Percentiles rank a stretch among this genome's conserved stretches.
These are phyloP conservation scores for Erythrophleum fordii DNA, from an alignment of 306 rosid species.

Conservation along the genomic window DNA sequence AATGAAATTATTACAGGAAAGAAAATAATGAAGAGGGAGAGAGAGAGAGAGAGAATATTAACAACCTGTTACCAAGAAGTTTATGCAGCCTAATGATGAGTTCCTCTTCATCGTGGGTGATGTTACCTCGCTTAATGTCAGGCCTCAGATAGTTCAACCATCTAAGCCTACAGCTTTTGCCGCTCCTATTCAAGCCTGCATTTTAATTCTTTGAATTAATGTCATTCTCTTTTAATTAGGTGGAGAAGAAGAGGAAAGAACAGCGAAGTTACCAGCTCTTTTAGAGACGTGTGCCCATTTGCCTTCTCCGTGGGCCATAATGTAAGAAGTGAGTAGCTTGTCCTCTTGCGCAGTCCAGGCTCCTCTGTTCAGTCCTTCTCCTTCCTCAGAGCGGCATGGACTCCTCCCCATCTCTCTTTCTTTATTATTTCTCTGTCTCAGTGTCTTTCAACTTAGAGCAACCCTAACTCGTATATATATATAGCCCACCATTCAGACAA, in stretches of 20 bases:
- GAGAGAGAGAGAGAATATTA: neutral
- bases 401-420: slow-evolving; percentile 7
- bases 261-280: neutral
- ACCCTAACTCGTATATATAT: neutral
- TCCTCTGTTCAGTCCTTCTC: neutral
- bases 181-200: slow-evolving; percentile 26
- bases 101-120: slow-evolving; percentile 20
- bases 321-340: neutral
- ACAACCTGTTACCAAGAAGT: slow-evolving; percentile 14
- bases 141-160: slow-evolving; percentile 22
- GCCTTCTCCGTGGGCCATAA: neutral
- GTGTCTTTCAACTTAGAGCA: neutral
- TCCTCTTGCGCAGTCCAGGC: slow-evolving; percentile 18
- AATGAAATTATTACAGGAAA: neutral
- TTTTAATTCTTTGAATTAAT: neutral
- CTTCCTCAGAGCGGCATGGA: neutral
- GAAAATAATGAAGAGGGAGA: neutral
- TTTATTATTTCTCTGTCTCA: neutral
- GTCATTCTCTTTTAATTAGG: neutral
- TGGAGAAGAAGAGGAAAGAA: neutral
- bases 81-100: slow-evolving; percentile 24
- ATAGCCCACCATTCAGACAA: neutral
- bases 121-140: slow-evolving; percentile 16
- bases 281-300: slow-evolving; percentile 3
- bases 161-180: slow-evolving; percentile 31